These are phyloP conservation scores for Linnemannia exigua DNA, from an alignment of 192 early-diverging fungal species.

Conservation along the genomic window DNA sequence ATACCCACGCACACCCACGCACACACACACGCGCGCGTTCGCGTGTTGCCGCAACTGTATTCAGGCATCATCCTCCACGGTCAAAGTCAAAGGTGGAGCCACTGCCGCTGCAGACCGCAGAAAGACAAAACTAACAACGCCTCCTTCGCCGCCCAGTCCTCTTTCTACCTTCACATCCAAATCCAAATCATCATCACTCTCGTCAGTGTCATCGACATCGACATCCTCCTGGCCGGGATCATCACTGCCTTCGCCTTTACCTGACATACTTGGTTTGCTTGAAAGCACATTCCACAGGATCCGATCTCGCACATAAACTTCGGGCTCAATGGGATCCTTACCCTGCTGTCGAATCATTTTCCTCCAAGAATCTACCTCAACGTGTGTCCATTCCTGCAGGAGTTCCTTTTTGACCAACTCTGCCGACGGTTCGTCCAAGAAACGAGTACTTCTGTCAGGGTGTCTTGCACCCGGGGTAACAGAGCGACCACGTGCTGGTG, in stretches of 20 bases:
- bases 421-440: constrained; percentile 15
- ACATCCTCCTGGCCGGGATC: not conserved
- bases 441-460: not conserved
- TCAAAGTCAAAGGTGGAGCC: not conserved
- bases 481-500: not conserved
- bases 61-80: not conserved
- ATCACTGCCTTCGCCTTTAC: not conserved
- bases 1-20: too few relatives aligned
- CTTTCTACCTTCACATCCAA: not conserved
- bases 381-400: constrained; percentile 35
- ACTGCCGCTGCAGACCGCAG: not conserved
- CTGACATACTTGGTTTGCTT: not conserved
- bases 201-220: not conserved
- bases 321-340: not conserved
- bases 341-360: not conserved
- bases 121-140: constrained; percentile 26
- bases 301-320: not conserved
- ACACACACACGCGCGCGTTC: not conserved
- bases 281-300: constrained; percentile 27
- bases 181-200: not conserved
- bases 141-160: not conserved
- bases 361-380: constrained; percentile 23
- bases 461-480: not conserved
- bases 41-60: too few relatives aligned
- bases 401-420: constrained; percentile 25